Percentiles rank a stretch among this genome's conserved stretches.
Conservation (phyloP, 805 yeast species). For the Saccharomycopsis synnaedendra region DNA sequence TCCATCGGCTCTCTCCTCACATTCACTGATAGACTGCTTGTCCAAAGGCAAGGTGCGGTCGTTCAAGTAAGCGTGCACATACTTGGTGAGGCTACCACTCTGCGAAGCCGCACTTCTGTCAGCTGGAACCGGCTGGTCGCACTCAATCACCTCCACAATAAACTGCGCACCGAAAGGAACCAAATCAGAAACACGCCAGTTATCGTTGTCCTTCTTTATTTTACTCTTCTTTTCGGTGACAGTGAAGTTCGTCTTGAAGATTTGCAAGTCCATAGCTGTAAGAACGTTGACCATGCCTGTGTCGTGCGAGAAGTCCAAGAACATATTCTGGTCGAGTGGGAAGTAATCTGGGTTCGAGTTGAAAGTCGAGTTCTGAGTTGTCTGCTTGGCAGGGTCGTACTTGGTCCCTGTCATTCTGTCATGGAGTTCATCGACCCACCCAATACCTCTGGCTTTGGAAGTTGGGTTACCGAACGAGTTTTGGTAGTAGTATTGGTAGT, state of each 20-base stretch:
- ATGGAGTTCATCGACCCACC: conserved; percentile 33
- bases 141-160: conserved; percentile 17
- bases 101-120: conserved; percentile 9
- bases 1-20: conserved; percentile 18
- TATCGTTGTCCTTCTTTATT: conserved; percentile 2
- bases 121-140: conserved; percentile 17
- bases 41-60: conserved; percentile 16
- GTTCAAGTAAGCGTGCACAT: conserved; percentile 17
- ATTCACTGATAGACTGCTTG: conserved; percentile 15
- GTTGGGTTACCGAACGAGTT: conserved; percentile 56
- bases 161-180: conserved; percentile 18
- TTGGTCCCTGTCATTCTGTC: conserved; percentile 24
- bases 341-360: conserved; percentile 21
- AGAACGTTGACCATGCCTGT: conserved; percentile 50
- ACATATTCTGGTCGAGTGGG: conserved; percentile 38
- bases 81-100: conserved; percentile 2
- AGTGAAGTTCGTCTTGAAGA: conserved; percentile 6
- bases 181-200: conserved; percentile 11
- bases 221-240: neutral
- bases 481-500: conserved; percentile 47
- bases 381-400: neutral
- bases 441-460: conserved; percentile 50
- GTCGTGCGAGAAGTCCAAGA: conserved; percentile 70
- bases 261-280: conserved; percentile 48
- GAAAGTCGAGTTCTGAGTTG: conserved; percentile 34